Percentiles rank a stretch among this genome's conserved stretches.
These are phyloP conservation scores for Mycothermus thermophilus DNA, from an alignment of 495 filamentous ascomycete genomes.

Conservation along the genomic window DNA sequence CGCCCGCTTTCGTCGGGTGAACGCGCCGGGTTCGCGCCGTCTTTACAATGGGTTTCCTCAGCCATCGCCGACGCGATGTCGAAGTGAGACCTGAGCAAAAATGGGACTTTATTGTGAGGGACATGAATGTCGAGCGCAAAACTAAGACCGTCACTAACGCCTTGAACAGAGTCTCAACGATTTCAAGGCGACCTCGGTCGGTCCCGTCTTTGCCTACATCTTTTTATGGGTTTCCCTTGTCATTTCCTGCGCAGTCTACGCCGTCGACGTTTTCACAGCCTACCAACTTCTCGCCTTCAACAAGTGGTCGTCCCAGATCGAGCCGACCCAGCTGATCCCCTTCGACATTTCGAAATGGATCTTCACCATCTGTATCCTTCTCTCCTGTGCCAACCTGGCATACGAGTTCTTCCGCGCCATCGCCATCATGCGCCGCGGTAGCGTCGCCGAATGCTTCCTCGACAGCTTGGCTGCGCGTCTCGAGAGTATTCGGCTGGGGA, in stretches of 20 bases:
- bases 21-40: constrained; percentile 6
- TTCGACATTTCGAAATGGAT: constrained; percentile 73
- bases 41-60: constrained; percentile 57
- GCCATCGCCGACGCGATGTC: constrained; percentile 52
- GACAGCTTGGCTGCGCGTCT: constrained; percentile 71
- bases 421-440: constrained; percentile 64
- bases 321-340: constrained; percentile 33
- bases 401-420: constrained; percentile 67
- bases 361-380: constrained; percentile 75
- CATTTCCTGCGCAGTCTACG: constrained; percentile 73
- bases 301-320: constrained; percentile 44
- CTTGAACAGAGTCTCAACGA: constrained; percentile 65
- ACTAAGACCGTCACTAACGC: constrained; percentile 4
- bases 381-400: constrained; percentile 63
- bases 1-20: no score
- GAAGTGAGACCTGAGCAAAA: constrained; percentile 65
- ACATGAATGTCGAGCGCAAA: no score
- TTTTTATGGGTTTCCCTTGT: constrained; percentile 69
- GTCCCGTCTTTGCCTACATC: constrained; percentile 64
- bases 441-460: constrained; percentile 82
- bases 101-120: constrained; percentile 84
- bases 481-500: constrained; percentile 59
- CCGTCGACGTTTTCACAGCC: constrained; percentile 81
- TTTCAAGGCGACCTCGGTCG: constrained; percentile 70
- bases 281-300: constrained; percentile 78